A percentile compares a stretch with the other conserved stretches of the same genome.
Evolutionary conservation across 495 filamentous ascomycete genomes (phyloP).

Genomic region (Penicillium pancosmium): DNA sequence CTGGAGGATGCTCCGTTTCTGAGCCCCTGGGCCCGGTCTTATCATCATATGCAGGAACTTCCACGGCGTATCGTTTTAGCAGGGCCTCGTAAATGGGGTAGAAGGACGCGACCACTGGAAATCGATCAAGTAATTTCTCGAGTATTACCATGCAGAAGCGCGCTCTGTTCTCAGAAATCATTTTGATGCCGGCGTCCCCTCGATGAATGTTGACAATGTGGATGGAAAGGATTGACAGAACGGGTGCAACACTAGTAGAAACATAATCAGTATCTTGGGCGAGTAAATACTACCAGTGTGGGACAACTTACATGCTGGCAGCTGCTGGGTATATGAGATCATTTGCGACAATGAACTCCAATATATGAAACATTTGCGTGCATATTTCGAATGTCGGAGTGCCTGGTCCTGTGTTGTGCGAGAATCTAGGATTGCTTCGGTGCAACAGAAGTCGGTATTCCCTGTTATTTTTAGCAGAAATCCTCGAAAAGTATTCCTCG

Average conservation of each 20-base stretch:
- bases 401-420: conserved; percentile 6
- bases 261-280: neutral
- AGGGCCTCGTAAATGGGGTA: conserved; percentile 15
- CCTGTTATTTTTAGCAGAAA: neutral
- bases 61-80: conserved; percentile 6
- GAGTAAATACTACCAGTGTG: neutral
- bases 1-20: neutral
- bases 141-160: conserved; percentile 27
- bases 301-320: conserved; percentile 8
- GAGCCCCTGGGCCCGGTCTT: neutral
- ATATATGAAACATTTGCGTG: conserved; percentile 13
- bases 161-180: conserved; percentile 24
- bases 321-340: conserved; percentile 11
- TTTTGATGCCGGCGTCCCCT: conserved; percentile 11
- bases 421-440: conserved; percentile 16
- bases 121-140: conserved; percentile 12
- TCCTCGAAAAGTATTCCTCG: too few relatives aligned
- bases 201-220: conserved; percentile 23
- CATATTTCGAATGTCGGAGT: conserved; percentile 16
- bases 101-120: conserved; percentile 12
- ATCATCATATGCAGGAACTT: neutral
- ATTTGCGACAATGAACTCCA: conserved; percentile 10
- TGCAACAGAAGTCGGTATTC: conserved; percentile 15
- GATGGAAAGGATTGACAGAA: conserved; percentile 21
- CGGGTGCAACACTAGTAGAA: conserved; percentile 14